Evolutionary conservation across 78 protist species (phyloP).

Genomic region (Dictyostelium brefeldianum): DNA sequence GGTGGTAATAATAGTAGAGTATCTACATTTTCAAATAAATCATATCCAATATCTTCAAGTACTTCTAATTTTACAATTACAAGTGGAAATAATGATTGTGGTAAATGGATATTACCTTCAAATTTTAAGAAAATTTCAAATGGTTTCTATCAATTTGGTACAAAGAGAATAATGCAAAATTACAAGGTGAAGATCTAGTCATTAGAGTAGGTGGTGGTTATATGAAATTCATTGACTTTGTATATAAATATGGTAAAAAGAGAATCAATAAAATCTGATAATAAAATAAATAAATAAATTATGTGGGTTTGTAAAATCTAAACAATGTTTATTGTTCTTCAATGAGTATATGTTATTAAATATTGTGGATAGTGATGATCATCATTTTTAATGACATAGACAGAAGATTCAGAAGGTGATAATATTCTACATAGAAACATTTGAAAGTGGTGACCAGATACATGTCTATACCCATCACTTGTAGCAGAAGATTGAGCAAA

Average conservation of each 20-base stretch:
- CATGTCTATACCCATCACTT: no score
- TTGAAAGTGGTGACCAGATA: no score
- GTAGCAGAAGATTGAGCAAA: no score
- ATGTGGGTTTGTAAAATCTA: no score
- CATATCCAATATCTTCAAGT: not conserved
- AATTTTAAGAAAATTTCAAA: slow-evolving; percentile 6
- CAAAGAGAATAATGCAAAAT: slow-evolving; percentile 18
- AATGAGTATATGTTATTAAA: no score
- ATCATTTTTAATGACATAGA: no score
- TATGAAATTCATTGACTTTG: slow-evolving; percentile 7
- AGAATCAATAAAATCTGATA: slow-evolving; percentile 1
- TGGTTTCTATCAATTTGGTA: slow-evolving; percentile 51
- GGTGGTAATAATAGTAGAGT: not conserved
- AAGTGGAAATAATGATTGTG: not conserved
- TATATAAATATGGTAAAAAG: slow-evolving; percentile 31
- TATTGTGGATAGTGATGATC: no score
- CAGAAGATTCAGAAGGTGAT: no score
- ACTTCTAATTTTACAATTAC: not conserved
- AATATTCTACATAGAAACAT: no score
- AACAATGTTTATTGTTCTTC: no score
- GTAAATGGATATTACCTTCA: slow-evolving; percentile 29
- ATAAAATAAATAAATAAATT: no score
- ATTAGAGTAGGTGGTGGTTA: slow-evolving; percentile 67
- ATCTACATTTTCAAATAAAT: not conserved
- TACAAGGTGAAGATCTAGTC: not conserved